phyloP scores from a whole-genome alignment of 192 early-diverging fungal species.

The Lobosporangium transversale region DNA sequence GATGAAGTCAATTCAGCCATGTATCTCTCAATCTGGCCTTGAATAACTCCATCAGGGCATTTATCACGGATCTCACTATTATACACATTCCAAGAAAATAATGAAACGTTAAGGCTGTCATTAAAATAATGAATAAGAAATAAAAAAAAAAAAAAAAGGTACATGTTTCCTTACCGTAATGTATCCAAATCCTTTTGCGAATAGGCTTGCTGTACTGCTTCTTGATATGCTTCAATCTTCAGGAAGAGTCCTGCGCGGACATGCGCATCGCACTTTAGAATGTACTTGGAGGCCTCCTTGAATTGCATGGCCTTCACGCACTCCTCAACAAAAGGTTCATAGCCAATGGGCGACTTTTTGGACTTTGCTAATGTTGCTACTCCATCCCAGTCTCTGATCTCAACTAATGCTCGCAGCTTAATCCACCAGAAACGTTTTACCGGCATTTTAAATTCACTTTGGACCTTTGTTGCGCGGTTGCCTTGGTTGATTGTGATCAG shows the following conservation, averaged over 20 bases:
- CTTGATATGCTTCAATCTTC: conserved; percentile 77
- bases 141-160: neutral
- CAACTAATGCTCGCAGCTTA: conserved; percentile 83
- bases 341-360: conserved; percentile 85
- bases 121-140: neutral
- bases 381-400: conserved; percentile 85
- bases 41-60: conserved; percentile 34
- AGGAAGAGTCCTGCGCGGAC: conserved; percentile 71
- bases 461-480: conserved; percentile 78
- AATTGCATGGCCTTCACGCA: conserved; percentile 80
- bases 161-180: conserved; percentile 56
- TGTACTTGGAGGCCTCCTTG: conserved; percentile 81
- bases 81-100: neutral
- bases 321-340: conserved; percentile 83
- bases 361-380: conserved; percentile 82
- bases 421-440: conserved; percentile 94
- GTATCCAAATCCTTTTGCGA: conserved; percentile 69
- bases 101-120: neutral
- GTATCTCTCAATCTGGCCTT: conserved; percentile 43
- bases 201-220: conserved; percentile 77
- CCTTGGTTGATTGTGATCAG: conserved; percentile 78
- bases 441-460: conserved; percentile 86
- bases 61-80: conserved; percentile 45
- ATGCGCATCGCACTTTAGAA: conserved; percentile 72
- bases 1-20: conserved; percentile 26